Base-by-base conservation (phyloP, 2,329 filamentous ascomycete genomes). In the Paraconiothyrium sp. region DNA sequence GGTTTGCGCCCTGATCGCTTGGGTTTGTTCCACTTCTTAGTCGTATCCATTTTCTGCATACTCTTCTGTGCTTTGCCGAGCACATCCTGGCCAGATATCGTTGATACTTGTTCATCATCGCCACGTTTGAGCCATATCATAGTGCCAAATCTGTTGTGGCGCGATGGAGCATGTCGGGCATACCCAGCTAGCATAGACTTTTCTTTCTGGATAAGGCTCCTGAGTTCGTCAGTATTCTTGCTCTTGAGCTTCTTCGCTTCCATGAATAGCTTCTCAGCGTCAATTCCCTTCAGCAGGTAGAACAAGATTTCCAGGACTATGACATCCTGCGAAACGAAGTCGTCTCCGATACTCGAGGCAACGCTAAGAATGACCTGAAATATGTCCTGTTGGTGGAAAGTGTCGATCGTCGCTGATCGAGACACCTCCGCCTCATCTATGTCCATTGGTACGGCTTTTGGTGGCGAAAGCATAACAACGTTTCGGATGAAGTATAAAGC, bases 61-160 rank as follows among this genome's bases (percentile, higher is more conserved):
- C 91, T 90, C 43, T 87, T 86, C 9, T 91, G 85, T 7, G 89
- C 86, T 70, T 93, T 89, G 3, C 89, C 86, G 48, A 99, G 86
- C 4, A 92, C 92, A 69, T 93, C 90, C 75, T 98, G 94, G 1
- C 95, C 95, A 0, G 93, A 94, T 1, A 99, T 86, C 0, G 94
- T 93, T 0, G 92, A 91, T 70, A 95, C 87, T 72, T 56, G 54
- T 3, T 94, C 94, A 54, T 91, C 89, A 68, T 94, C 91, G 52
- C 93, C 91, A 59, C 94, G 85, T 80, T 97, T 93, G 41, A 99
- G 88, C 94, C 94, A 98, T 37, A 97, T 89, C 92, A 98, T 98
- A 11, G 94, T 97, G 2, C 95, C 95, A 72, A 98, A 99, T 37
- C 95, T 88, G 69, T 94, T 97, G 78, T 99, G 95, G 51, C 95